A percentile compares a stretch with the other conserved stretches of the same genome.
Evolutionary conservation across 2,329 filamentous ascomycete genomes (phyloP).

Genomic region (Lachnellula cervina): DNA sequence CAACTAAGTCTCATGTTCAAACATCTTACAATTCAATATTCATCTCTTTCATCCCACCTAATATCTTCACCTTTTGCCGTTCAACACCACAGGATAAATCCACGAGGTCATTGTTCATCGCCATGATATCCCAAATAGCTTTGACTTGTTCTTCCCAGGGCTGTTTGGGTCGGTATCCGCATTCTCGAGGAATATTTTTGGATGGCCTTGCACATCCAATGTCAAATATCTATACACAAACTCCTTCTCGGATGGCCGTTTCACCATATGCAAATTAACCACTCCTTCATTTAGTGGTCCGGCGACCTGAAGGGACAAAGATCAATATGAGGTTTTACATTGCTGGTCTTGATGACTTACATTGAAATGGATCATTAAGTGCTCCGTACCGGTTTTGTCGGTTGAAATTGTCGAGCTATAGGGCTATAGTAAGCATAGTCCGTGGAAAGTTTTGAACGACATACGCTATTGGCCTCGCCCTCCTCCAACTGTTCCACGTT

Average conservation of each 20-base stretch:
- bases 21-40: not conserved
- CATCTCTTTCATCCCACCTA: not conserved
- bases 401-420: conserved; percentile 59
- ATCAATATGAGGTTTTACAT: conserved; percentile 20
- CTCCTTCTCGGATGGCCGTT: conserved; percentile 58
- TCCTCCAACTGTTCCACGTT: conserved; percentile 76
- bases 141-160: conserved; percentile 27
- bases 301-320: conserved; percentile 52
- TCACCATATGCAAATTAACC: conserved; percentile 74
- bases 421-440: conserved; percentile 27
- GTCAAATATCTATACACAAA: conserved; percentile 79
- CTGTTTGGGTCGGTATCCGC: conserved; percentile 37
- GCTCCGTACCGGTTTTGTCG: conserved; percentile 71
- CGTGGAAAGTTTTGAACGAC: not conserved
- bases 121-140: conserved; percentile 31
- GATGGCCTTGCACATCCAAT: conserved; percentile 70
- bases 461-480: conserved; percentile 57
- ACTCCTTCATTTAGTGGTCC: conserved; percentile 70
- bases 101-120: conserved; percentile 9
- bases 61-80: not conserved
- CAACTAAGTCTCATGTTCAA: not conserved
- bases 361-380: conserved; percentile 81
- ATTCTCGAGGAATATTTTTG: conserved; percentile 62
- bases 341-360: conserved; percentile 40
- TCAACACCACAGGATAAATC: not conserved